Base-by-base conservation (phyloP, 345 rosid species). In the Brassica rapa region DNA sequence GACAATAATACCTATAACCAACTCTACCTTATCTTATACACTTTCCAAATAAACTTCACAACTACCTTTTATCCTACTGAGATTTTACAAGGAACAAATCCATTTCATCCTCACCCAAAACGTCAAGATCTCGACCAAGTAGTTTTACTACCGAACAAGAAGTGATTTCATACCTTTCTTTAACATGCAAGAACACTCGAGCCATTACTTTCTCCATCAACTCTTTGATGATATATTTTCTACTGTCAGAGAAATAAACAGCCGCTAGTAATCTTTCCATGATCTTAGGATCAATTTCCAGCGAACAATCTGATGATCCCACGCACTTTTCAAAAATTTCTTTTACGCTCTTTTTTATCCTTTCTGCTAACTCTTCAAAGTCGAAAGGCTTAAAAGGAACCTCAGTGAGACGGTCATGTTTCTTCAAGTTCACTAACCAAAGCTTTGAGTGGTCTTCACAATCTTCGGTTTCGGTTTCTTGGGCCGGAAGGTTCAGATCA, bases 401-500 rank as follows among this genome's bases (percentile, higher is more conserved):
- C 49, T 79, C 78, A 61, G 19, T 14, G 37, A 79, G 78, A 68
- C 89, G 69, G 32, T 72, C 70, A 71, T 87, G 37, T 46, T 81
- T 86, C 49, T 70, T 83, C 2, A 80, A 70, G 73, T 86, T 87
- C 71, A 71, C 88, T 80, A 86, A 79, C 94, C 92, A 91, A 32
- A 76, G 30, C 49, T 74, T 77, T 46, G 88, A 71, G 82, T 76
- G 85, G 27, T 83, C 86, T 15, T 55, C 62, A 69, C 23, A 19
- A 25, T 84, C 84, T 30, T 19, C 76, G 16, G 33, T 37, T 32
- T 84, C 91, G 3, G 70, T 72, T 68, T 83, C 90, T 77, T 87
- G 91, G 2, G 89, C 92, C 1, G 92, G 92, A 79, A 89, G 84
- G 80, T 91, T 89, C 84, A 91, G 79, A 81, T 91, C 94, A 41